Percentiles rank a stretch among this genome's conserved stretches.
These are phyloP conservation scores for Trichocladium antarcticum DNA, from an alignment of 495 filamentous ascomycete genomes.

Conservation along the genomic window DNA sequence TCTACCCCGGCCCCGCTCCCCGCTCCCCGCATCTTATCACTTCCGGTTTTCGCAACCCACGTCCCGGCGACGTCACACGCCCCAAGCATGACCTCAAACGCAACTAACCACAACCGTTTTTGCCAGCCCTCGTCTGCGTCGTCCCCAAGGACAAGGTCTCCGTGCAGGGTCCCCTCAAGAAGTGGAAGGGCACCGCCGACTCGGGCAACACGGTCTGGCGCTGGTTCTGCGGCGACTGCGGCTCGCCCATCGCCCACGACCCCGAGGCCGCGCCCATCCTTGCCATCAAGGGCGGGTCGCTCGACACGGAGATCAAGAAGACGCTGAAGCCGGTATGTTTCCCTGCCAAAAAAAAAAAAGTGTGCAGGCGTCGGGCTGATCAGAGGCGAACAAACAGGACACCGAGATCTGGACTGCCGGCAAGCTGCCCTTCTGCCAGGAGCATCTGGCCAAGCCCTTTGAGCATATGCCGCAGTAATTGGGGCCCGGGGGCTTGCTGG, in stretches of 20 bases:
- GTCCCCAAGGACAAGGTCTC: slow-evolving; percentile 52
- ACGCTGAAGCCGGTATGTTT: slow-evolving; percentile 49
- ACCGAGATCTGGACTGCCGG: slow-evolving; percentile 57
- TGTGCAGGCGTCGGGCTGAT: not conserved
- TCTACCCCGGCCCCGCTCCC: not conserved
- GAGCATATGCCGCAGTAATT: slow-evolving; percentile 49
- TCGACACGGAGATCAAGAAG: slow-evolving; percentile 55
- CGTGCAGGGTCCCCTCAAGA: slow-evolving; percentile 53
- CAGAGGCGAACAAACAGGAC: slow-evolving; percentile 29
- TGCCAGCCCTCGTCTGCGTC: slow-evolving; percentile 55
- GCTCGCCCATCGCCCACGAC: slow-evolving; percentile 58
- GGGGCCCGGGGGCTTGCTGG: not conserved
- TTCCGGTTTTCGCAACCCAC: not conserved
- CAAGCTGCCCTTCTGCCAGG: slow-evolving; percentile 60
- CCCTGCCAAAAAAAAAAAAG: too few relatives aligned
- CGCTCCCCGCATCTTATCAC: not conserved
- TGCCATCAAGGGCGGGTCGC: slow-evolving; percentile 54
- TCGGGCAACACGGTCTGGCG: slow-evolving; percentile 53
- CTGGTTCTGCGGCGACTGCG: slow-evolving; percentile 58
- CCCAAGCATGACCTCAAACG: not conserved
- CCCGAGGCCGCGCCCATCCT: slow-evolving; percentile 59
- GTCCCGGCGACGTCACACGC: not conserved
- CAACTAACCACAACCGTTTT: not conserved
- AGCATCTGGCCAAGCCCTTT: slow-evolving; percentile 50
- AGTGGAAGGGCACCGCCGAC: slow-evolving; percentile 42